Conservation (phyloP, 176 grass and related monocot genomes). For the Ampelocalamus luodianensis region DNA sequence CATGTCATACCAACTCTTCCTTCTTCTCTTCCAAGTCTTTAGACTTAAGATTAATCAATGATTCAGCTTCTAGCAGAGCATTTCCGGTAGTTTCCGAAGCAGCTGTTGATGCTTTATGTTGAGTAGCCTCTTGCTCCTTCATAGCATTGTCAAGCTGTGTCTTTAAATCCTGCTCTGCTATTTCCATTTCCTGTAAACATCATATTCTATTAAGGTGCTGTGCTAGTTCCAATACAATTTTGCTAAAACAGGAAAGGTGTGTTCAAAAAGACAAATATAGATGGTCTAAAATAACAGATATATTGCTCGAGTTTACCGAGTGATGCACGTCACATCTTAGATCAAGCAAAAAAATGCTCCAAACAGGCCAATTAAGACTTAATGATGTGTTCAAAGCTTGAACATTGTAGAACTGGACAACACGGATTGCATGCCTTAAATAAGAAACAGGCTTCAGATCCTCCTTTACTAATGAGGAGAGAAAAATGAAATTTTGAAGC, state of each 20-base stretch:
- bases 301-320: not conserved
- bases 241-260: not conserved
- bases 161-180: constrained; percentile 61
- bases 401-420: not conserved
- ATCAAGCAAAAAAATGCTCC: constrained; percentile 1
- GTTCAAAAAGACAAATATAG: not conserved
- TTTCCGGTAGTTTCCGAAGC: constrained; percentile 53
- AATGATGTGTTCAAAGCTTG: not conserved
- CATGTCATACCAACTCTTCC: constrained; percentile 59
- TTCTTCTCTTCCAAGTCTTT: constrained; percentile 84
- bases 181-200: constrained; percentile 66
- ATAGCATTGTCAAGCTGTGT: constrained; percentile 63
- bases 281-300: not conserved
- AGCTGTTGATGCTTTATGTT: constrained; percentile 50
- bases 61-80: constrained; percentile 56
- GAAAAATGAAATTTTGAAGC: not conserved
- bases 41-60: constrained; percentile 57
- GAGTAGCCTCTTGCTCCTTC: constrained; percentile 55
- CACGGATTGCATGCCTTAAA: not conserved
- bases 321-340: not conserved
- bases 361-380: not conserved
- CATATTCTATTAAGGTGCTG: constrained; percentile 4
- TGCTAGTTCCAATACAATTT: not conserved
- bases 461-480: not conserved
- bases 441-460: not conserved